Evolutionary conservation across 2,329 filamentous ascomycete genomes (phyloP).

Genomic region (Rugonectria rugulosa): DNA sequence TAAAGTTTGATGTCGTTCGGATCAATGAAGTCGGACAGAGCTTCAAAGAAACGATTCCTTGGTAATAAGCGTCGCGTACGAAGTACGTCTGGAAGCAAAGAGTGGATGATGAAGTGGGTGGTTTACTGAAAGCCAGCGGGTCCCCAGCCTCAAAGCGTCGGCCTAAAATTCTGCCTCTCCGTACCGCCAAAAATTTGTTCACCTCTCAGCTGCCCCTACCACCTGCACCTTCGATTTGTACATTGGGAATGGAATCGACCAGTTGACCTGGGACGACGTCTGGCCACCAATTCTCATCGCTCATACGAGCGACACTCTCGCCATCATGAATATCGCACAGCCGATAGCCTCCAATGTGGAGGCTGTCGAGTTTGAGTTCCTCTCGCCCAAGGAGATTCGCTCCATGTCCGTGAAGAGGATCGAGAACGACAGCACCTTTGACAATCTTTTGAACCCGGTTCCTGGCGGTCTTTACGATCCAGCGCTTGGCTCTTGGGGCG

Average conservation of each 20-base stretch:
- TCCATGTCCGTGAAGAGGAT: slow-evolving; percentile 93
- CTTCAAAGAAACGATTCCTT: neutral
- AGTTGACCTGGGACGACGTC: slow-evolving; percentile 34
- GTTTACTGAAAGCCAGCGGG: neutral
- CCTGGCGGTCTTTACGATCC: slow-evolving; percentile 93
- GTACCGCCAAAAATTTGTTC: slow-evolving; percentile 57
- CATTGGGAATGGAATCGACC: slow-evolving; percentile 32
- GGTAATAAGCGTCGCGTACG: neutral
- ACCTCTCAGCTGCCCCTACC: slow-evolving; percentile 34
- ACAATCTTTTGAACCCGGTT: slow-evolving; percentile 86
- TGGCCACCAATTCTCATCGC: slow-evolving; percentile 30
- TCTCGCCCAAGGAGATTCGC: slow-evolving; percentile 83
- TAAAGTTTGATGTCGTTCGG: neutral
- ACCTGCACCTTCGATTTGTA: slow-evolving; percentile 28
- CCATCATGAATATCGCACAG: slow-evolving; percentile 75
- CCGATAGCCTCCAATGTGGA: slow-evolving; percentile 84
- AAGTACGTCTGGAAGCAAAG: slow-evolving; percentile 1
- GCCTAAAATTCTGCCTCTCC: slow-evolving; percentile 50
- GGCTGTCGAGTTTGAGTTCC: slow-evolving; percentile 88
- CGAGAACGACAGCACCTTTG: slow-evolving; percentile 92
- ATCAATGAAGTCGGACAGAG: neutral
- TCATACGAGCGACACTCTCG: slow-evolving; percentile 25
- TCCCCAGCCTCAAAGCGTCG: slow-evolving; percentile 2
- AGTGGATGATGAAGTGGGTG: slow-evolving; percentile 5
- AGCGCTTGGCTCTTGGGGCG: slow-evolving; percentile 88